Conservation (phyloP, 2,329 filamentous ascomycete species). For the Microsporum ferrugineum region DNA sequence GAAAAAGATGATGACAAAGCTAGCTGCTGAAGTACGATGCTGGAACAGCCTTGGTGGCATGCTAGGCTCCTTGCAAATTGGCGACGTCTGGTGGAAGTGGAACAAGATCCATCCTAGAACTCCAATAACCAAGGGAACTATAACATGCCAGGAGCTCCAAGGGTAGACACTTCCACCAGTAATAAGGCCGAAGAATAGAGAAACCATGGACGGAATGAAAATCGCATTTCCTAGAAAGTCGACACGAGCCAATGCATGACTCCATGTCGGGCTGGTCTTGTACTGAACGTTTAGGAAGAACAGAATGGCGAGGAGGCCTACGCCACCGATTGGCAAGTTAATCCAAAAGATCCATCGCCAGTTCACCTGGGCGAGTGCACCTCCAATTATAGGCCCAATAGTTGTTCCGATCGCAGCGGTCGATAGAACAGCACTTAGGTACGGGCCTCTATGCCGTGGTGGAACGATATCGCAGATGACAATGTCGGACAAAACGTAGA, state of each 20-base stretch:
- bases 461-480: conserved; percentile 43
- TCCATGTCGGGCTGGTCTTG: conserved; percentile 22
- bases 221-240: conserved; percentile 4
- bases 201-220: conserved; percentile 4
- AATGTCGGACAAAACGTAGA: conserved; percentile 40
- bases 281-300: conserved; percentile 32
- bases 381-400: conserved; percentile 15
- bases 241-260: conserved; percentile 19
- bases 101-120: background rate
- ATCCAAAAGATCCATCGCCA: conserved; percentile 15
- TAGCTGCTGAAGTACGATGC: background rate
- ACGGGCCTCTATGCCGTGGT: conserved; percentile 35
- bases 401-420: conserved; percentile 38
- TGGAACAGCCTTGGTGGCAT: conserved; percentile 6
- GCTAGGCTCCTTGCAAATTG: background rate
- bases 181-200: conserved; percentile 7
- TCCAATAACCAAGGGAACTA: conserved; percentile 4
- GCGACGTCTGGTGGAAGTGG: background rate
- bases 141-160: conserved; percentile 5
- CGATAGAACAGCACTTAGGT: conserved; percentile 16
- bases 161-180: conserved; percentile 5
- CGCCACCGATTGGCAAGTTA: conserved; percentile 8
- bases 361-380: conserved; percentile 13
- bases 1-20: conserved; percentile 1
- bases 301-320: conserved; percentile 20